Percentiles rank a stretch among this genome's conserved stretches.
Evolutionary conservation across 768 basidiomycete species (phyloP).

Genomic region (Phaeotremella fagi): DNA sequence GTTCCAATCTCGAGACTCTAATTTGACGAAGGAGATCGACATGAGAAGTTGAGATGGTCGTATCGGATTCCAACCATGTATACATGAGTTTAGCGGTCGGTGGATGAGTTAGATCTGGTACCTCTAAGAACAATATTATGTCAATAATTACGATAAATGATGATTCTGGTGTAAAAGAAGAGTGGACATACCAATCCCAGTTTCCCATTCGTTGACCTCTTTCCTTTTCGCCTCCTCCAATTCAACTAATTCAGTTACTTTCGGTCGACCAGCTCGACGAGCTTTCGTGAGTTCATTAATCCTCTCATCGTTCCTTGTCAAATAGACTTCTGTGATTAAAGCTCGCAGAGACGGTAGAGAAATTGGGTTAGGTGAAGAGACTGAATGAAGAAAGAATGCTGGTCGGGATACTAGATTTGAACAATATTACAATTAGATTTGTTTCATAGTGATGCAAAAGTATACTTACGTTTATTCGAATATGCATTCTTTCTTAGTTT

Average conservation of each 20-base stretch:
- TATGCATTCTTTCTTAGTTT: constrained; percentile 24
- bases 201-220: constrained; percentile 43
- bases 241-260: constrained; percentile 40
- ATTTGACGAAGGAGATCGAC: constrained; percentile 36
- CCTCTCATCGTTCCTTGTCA: constrained; percentile 39
- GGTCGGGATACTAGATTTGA: constrained; percentile 41
- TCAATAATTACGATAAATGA: no score
- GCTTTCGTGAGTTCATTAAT: constrained; percentile 35
- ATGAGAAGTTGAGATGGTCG: constrained; percentile 27
- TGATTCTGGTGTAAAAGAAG: background rate
- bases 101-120: constrained; percentile 46
- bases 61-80: constrained; percentile 34
- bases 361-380: constrained; percentile 39
- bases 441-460: background rate
- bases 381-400: constrained; percentile 44
- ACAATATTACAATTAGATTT: background rate
- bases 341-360: constrained; percentile 34
- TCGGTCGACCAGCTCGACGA: constrained; percentile 45
- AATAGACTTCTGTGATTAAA: constrained; percentile 41
- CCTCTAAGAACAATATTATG: constrained; percentile 31
- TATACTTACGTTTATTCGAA: constrained; percentile 22
- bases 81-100: constrained; percentile 40
- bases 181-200: constrained; percentile 38
- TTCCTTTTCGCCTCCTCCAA: constrained; percentile 39
- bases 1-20: constrained; percentile 19